Percentiles rank a stretch among this genome's conserved stretches.
These are phyloP conservation scores for Huntiella moniliformis DNA, from an alignment of 2,329 filamentous ascomycete species.

Conservation along the genomic window DNA sequence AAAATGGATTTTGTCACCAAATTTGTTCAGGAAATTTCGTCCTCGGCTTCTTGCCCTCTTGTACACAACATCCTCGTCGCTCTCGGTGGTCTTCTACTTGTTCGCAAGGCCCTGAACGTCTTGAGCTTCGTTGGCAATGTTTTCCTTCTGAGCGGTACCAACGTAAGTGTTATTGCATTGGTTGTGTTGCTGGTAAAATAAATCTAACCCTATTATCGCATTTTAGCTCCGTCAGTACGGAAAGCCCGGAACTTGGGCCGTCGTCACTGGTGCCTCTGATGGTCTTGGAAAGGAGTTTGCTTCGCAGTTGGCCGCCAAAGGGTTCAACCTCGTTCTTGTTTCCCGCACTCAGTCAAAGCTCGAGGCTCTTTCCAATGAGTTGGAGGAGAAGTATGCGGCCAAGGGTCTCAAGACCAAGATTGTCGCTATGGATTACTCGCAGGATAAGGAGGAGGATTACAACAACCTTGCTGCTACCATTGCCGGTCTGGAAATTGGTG, in stretches of 20 bases:
- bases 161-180: conserved; percentile 25
- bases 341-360: conserved; percentile 93
- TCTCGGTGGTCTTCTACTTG: conserved; percentile 40
- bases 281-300: conserved; percentile 95
- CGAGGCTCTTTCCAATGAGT: conserved; percentile 53
- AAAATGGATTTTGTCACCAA: too few species aligned
- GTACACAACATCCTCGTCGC: conserved; percentile 21
- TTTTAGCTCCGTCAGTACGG: conserved; percentile 72
- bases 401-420: conserved; percentile 50
- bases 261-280: conserved; percentile 89
- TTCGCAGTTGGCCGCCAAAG: conserved; percentile 69
- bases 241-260: conserved; percentile 78
- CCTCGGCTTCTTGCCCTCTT: conserved; percentile 9
- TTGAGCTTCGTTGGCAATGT: conserved; percentile 44
- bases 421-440: conserved; percentile 79
- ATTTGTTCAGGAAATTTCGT: too few species aligned
- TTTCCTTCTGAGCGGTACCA: conserved; percentile 47
- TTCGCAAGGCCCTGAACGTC: conserved; percentile 37
- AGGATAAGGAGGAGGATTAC: conserved; percentile 66
- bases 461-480: conserved; percentile 49
- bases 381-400: conserved; percentile 48
- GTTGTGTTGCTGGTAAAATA: not conserved
- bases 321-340: conserved; percentile 87
- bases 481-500: conserved; percentile 57
- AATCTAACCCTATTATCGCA: not conserved